A percentile compares a stretch with the other conserved stretches of the same genome.
phyloP scores from a whole-genome alignment of 106 monocot genomes.

The Dioscorea zingiberensis region DNA sequence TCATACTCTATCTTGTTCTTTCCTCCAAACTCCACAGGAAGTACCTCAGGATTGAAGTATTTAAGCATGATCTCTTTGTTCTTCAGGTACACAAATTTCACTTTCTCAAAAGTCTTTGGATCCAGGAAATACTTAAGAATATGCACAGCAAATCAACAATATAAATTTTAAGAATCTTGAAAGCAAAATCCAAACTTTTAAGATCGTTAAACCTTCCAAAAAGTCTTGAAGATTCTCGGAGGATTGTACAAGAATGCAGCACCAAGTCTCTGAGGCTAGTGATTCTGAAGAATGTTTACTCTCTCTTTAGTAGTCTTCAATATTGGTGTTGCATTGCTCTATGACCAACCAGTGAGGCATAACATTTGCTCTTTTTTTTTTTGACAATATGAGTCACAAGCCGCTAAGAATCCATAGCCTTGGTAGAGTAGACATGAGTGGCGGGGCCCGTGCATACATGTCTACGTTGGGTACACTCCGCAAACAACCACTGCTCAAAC shows the following conservation, averaged over 20 bases:
- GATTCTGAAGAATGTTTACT: constrained; percentile 45
- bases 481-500: too few species aligned
- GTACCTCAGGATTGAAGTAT: constrained; percentile 43
- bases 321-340: constrained; percentile 54
- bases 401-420: too few species aligned
- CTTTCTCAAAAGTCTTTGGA: constrained; percentile 52
- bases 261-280: constrained; percentile 65
- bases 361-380: too few species aligned
- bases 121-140: constrained; percentile 56
- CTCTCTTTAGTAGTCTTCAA: constrained; percentile 61
- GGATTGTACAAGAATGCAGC: constrained; percentile 48
- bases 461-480: too few species aligned
- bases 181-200: background rate
- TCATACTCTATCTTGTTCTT: constrained; percentile 30
- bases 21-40: constrained; percentile 75
- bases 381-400: too few species aligned
- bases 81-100: constrained; percentile 69
- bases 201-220: constrained; percentile 43
- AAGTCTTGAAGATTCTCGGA: constrained; percentile 59
- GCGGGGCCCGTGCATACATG: too few species aligned
- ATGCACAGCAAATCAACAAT: constrained; percentile 11
- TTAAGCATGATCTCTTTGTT: constrained; percentile 56
- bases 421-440: too few species aligned
- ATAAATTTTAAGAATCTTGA: background rate
- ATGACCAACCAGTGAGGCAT: constrained; percentile 78